Evolutionary conservation across 441 rosid genomes (phyloP).

Genomic region (Pelargonium citronellum): DNA sequence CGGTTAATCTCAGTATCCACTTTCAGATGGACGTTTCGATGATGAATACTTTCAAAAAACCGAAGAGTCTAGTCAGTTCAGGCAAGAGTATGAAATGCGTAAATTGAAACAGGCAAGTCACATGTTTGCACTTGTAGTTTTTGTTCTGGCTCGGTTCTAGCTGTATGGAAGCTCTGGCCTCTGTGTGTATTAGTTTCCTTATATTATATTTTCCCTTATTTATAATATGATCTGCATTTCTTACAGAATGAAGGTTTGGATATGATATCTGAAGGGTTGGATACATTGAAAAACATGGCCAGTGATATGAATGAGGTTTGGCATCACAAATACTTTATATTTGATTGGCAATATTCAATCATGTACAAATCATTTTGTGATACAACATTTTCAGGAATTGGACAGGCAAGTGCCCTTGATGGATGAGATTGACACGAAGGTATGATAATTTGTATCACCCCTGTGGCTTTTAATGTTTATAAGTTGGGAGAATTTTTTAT

Average conservation of each 20-base stretch:
- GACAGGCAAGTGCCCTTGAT: slow-evolving; percentile 52
- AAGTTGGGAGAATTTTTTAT: neutral
- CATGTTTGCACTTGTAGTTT: neutral
- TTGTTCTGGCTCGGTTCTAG: neutral
- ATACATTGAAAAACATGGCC: slow-evolving; percentile 53
- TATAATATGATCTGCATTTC: neutral
- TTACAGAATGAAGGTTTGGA: slow-evolving; percentile 55
- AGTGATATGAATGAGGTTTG: slow-evolving; percentile 52
- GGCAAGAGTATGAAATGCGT: slow-evolving; percentile 91
- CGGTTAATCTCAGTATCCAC: neutral
- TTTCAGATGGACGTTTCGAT: slow-evolving; percentile 65
- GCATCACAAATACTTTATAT: too few relatives aligned
- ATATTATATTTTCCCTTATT: neutral
- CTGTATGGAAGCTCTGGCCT: neutral
- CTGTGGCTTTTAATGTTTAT: neutral
- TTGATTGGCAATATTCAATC: neutral
- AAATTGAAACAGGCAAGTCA: slow-evolving; percentile 66
- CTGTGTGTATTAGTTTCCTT: neutral
- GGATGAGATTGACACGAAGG: slow-evolving; percentile 61
- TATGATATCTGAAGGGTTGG: slow-evolving; percentile 50
- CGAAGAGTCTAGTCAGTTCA: slow-evolving; percentile 62
- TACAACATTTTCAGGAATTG: slow-evolving; percentile 33
- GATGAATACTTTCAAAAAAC: slow-evolving; percentile 77
- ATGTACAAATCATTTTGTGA: neutral
- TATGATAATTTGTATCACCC: slow-evolving; percentile 7